A percentile compares a stretch with the other conserved stretches of the same genome.
Conservation (phyloP, 2,329 filamentous ascomycete genomes). For the Botrytis aclada region DNA sequence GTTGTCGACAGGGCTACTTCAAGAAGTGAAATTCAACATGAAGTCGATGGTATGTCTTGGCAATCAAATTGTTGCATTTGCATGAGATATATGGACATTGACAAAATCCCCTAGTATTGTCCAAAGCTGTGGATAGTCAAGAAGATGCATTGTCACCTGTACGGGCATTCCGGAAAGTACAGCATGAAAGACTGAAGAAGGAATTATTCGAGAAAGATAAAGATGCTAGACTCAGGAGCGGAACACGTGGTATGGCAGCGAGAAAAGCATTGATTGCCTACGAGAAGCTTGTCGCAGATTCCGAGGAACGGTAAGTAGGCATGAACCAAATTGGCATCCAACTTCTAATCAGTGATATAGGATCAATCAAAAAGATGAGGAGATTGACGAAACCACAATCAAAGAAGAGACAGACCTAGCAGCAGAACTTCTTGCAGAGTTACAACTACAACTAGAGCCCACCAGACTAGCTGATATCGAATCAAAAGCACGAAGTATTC, state of each 20-base stretch:
- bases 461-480: slow-evolving; percentile 63
- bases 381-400: slow-evolving; percentile 55
- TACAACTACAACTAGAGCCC: slow-evolving; percentile 66
- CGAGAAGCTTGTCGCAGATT: slow-evolving; percentile 64
- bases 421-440: slow-evolving; percentile 63
- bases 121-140: slow-evolving; percentile 54
- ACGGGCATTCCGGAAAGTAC: slow-evolving; percentile 58
- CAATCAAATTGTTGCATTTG: neutral
- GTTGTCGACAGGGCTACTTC: slow-evolving; percentile 62
- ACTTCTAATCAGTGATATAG: slow-evolving; percentile 27
- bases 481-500: slow-evolving; percentile 60
- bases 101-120: slow-evolving; percentile 47
- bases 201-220: slow-evolving; percentile 68
- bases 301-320: slow-evolving; percentile 33
- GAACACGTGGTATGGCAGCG: slow-evolving; percentile 69
- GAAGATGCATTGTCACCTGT: slow-evolving; percentile 57
- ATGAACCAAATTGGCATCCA: neutral
- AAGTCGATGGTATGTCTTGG: slow-evolving; percentile 53
- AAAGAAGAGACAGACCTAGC: slow-evolving; percentile 67
- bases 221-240: slow-evolving; percentile 70
- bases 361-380: slow-evolving; percentile 50
- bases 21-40: slow-evolving; percentile 54
- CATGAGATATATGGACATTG: neutral
- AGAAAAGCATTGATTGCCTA: slow-evolving; percentile 69
- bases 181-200: slow-evolving; percentile 59